Evolutionary conservation across 202 grass and related monocot genomes (phyloP).

Genomic region (Alloteropsis angusta): DNA sequence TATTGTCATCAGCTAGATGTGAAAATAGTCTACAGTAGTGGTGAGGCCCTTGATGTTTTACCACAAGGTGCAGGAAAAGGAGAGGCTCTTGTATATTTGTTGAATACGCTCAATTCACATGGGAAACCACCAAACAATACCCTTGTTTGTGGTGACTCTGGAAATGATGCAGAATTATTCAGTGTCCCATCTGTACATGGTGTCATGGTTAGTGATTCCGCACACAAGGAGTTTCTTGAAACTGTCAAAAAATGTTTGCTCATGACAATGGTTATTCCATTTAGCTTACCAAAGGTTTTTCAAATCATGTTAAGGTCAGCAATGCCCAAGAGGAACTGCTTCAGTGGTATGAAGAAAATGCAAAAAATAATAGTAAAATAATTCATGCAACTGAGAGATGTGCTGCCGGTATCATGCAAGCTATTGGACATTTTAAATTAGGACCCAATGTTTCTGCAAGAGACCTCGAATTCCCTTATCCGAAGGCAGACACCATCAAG

Average conservation of each 20-base stretch:
- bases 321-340: constrained; percentile 86
- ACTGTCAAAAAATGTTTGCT: constrained; percentile 2
- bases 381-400: constrained; percentile 76
- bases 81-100: constrained; percentile 74
- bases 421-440: constrained; percentile 60
- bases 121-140: constrained; percentile 54
- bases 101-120: constrained; percentile 52
- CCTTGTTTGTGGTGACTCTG: constrained; percentile 91
- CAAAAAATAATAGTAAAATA: constrained; percentile 41
- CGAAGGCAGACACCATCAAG: constrained; percentile 31
- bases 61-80: constrained; percentile 75
- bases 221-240: constrained; percentile 15
- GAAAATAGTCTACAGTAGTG: constrained; percentile 82
- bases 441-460: constrained; percentile 57
- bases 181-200: constrained; percentile 63
- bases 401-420: constrained; percentile 73
- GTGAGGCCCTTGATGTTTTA: constrained; percentile 63
- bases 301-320: constrained; percentile 59
- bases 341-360: constrained; percentile 80
- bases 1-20: constrained; percentile 60
- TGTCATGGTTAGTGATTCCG: constrained; percentile 61
- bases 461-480: constrained; percentile 49
- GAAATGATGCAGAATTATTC: constrained; percentile 88
- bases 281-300: constrained; percentile 21
- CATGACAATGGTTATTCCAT: background rate